Evolutionary conservation across 169 alveolate species (phyloP).

Genomic region (Neospora caninum): DNA sequence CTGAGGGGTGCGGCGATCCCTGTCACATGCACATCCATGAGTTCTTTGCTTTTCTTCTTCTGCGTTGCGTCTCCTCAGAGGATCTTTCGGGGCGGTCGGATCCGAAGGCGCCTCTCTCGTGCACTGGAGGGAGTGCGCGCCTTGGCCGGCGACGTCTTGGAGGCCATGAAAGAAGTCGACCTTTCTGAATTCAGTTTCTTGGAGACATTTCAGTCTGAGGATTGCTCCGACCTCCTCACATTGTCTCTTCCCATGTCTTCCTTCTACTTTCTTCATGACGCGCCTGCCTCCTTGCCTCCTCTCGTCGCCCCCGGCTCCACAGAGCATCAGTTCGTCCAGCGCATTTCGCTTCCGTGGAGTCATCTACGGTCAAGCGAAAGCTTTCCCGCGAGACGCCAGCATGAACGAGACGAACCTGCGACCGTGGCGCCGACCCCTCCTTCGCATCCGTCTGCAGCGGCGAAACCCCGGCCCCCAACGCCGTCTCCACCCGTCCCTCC

Average conservation of each 20-base stretch:
- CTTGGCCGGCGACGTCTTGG: background rate
- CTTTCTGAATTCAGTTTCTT: background rate
- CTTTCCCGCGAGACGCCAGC: no score
- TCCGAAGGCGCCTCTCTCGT: background rate
- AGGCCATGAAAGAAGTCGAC: background rate
- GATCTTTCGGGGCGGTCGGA: background rate
- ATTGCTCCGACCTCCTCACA: background rate
- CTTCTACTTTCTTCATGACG: background rate
- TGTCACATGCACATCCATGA: no score
- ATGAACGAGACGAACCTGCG: no score
- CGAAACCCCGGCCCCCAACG: no score
- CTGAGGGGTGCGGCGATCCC: no score
- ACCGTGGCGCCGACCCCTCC: no score
- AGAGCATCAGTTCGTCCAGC: background rate
- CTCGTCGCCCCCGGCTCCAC: background rate
- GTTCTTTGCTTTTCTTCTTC: background rate
- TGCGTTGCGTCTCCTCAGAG: background rate
- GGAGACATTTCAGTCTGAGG: background rate
- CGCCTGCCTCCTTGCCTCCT: background rate
- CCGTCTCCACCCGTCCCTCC: no score
- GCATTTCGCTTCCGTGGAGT: background rate
- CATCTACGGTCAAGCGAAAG: background rate
- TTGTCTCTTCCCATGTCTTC: background rate
- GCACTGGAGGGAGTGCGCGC: background rate
- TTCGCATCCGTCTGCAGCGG: no score